Evolutionary conservation across 2,329 filamentous ascomycete genomes (phyloP).

Genomic region (Nothopassalora personata): DNA sequence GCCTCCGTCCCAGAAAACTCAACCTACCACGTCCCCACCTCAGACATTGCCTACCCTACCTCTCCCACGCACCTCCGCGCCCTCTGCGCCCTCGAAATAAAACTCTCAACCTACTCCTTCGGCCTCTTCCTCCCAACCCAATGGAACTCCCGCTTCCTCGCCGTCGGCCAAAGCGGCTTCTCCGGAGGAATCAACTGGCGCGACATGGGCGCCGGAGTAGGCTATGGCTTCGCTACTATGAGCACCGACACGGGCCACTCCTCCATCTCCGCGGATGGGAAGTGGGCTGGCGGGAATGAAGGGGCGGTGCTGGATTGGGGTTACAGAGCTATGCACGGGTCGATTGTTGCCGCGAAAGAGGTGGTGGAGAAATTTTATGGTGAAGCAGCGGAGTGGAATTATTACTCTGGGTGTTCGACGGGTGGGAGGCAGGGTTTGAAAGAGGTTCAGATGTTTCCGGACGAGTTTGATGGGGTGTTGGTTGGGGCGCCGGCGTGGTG

Average conservation of each 20-base stretch:
- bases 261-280: constrained; percentile 29
- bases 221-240: constrained; percentile 42
- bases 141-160: constrained; percentile 33
- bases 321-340: constrained; percentile 44
- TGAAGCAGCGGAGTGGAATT: constrained; percentile 41
- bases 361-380: constrained; percentile 48
- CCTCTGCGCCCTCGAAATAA: constrained; percentile 30
- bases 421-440: constrained; percentile 56
- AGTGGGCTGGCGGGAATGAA: constrained; percentile 36
- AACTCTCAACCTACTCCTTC: constrained; percentile 29
- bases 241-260: constrained; percentile 46
- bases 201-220: constrained; percentile 41
- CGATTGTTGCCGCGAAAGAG: constrained; percentile 45
- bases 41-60: constrained; percentile 38
- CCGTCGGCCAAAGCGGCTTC: constrained; percentile 45
- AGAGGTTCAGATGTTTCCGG: constrained; percentile 49
- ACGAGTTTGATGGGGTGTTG: constrained; percentile 55
- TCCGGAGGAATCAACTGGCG: constrained; percentile 45
- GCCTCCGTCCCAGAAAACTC: constrained; percentile 29
- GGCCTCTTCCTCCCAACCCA: constrained; percentile 30
- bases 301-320: constrained; percentile 37
- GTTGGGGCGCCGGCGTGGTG: constrained; percentile 51
- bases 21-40: constrained; percentile 36
- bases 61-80: constrained; percentile 33
- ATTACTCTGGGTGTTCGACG: constrained; percentile 56